phyloP scores from a whole-genome alignment of 495 filamentous ascomycete genomes.

The Trypethelium eluteriae region DNA sequence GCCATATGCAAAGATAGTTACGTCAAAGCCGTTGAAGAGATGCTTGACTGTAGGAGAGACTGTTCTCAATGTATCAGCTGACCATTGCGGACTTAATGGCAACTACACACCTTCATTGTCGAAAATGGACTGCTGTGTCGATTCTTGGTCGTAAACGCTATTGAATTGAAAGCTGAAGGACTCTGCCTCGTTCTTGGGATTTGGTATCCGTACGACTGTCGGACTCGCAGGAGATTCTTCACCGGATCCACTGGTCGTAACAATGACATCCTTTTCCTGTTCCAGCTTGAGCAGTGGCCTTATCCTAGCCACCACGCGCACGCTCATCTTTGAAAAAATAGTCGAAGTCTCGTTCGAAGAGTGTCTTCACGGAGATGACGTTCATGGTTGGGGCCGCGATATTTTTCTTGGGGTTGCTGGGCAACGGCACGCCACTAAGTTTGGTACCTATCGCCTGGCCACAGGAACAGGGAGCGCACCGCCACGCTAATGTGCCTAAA shows the following conservation, averaged over 20 bases:
- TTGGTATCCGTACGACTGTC: slow-evolving; percentile 81
- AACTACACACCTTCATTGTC: slow-evolving; percentile 66
- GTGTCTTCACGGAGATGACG: not conserved
- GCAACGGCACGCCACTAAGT: not conserved
- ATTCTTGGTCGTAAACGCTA: slow-evolving; percentile 73
- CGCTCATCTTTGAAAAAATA: slow-evolving; percentile 44
- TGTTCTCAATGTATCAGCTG: slow-evolving; percentile 27
- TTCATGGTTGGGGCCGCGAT: not conserved
- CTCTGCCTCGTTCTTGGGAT: slow-evolving; percentile 84
- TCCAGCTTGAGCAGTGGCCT: slow-evolving; percentile 80
- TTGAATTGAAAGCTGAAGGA: slow-evolving; percentile 94
- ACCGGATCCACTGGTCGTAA: slow-evolving; percentile 44
- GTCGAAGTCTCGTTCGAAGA: not conserved
- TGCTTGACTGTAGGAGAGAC: slow-evolving; percentile 77
- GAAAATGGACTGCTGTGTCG: slow-evolving; percentile 79
- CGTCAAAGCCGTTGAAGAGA: slow-evolving; percentile 86
- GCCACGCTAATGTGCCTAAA: no score
- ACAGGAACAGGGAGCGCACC: no score
- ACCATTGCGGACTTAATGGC: not conserved
- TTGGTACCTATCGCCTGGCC: no score
- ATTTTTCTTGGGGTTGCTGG: not conserved
- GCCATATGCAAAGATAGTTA: slow-evolving; percentile 93
- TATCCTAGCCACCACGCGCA: slow-evolving; percentile 83
- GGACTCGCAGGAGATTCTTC: slow-evolving; percentile 45
- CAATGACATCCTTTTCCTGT: slow-evolving; percentile 73